Evolutionary conservation across 352 stramenopile genomes (phyloP), one percentile per base, ranked within the genome.

Genomic region (Phytophthora hybrid): DNA sequence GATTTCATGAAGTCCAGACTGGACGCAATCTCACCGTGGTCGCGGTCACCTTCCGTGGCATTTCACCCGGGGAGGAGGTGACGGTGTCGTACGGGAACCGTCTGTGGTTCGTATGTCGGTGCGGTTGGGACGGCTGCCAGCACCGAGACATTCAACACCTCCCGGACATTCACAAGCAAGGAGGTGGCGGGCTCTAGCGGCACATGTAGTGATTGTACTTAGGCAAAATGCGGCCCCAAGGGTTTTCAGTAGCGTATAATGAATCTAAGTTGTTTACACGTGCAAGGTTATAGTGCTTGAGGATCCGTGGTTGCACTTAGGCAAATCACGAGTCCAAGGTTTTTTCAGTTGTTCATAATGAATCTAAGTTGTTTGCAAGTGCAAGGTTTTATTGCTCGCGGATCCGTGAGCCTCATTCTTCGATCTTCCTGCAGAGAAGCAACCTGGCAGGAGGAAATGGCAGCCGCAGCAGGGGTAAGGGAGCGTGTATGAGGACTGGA

Each of bases 1-100:
- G 29, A 41, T 59, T 59, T 31, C 52, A 59, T 18, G 52, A 59
- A 39, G 52, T 59, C 5, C 23, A 46, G 18, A 26, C 26, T n/a
- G 52, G 52, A 31, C 7, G 26, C 14, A 13, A 59, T 19, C 11
- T 59, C 14, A 59, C 52, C 13, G 52, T 46, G 11, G 52, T 21
- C 9, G 52, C n/a, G 8, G 52, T 59, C 52, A 44, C 26, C 10
- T 11, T 59, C 0, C 52, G 52, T 10, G 14, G 46, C 8, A 19
- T 59, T 31, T 44, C 39, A 5, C 52, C 52, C 1, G 26, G 52
- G 14, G 29, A 59, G 7, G 52, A 59, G 29, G 18, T 59, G 11
- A 44, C 34, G 34, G 34, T 44, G 34, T 44, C 34, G 13, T 44
- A 14, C 34, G 34, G 34, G 34, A 2, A 16, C 34, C 8, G 5